Evolutionary conservation across 306 rosid species (phyloP), one percentile per base, ranked within the genome.

Genomic region (Prunus padus): DNA sequence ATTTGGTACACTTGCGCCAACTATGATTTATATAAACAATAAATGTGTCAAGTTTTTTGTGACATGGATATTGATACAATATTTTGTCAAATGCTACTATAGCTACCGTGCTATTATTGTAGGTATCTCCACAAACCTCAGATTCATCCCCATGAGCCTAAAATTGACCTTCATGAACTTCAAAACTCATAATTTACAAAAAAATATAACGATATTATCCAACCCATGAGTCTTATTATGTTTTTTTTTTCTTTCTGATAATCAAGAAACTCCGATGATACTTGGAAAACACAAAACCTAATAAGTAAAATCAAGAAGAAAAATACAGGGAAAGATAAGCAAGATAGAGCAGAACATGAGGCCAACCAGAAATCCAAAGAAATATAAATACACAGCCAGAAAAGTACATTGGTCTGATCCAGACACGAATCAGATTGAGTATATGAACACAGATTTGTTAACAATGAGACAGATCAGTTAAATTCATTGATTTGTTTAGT

Each of bases 1-100:
- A 73, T 28, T 67, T 45, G 42, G 62, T 54, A 20, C 50, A 76
- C 23, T 3, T 76, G 56, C 42, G 16, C 46, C 40, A 42, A 62
- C 37, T 45, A 57, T 65, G 28, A 37, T 7, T 50, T 8, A 54
- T 23, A 45, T 31, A 68, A 9, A 66, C 57, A 44, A 42, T 7
- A 66, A 64, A 23, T 20, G 37, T n/a, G 26, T 57, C 47, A 18
- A 68, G 9, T 12, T 20, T 67, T 22, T 22, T n/a, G 4, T 14
- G 42, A 70, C 3, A 70, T 70, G 47, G n/a, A n/a, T 52, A 69
- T 28, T 7, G 8, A 11, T 19, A 18, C 11, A 54, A 26, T 22
- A 4, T 49, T 4, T 28, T 28, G 47, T 30, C 33, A 52, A 10
- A 42, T 55, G 61, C 65, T 55, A 71, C 37, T 20, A 37, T 2